Evolutionary conservation across 2,329 filamentous ascomycete species (phyloP).

Genomic region (Phaeosphaeria sp.): DNA sequence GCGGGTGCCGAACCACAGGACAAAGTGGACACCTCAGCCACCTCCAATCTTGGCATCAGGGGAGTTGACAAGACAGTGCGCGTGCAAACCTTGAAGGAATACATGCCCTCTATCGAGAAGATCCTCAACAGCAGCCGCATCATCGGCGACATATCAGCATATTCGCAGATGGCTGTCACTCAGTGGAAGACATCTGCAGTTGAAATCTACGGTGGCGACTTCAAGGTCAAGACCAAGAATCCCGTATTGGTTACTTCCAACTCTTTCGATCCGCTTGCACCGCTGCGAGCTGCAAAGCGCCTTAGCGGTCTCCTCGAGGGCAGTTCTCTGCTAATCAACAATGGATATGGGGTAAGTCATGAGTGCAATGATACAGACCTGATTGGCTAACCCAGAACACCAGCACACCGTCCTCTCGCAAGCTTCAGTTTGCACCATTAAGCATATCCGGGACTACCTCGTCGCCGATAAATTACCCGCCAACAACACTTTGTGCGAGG

Average conservation of each 20-base stretch:
- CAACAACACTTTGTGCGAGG: background rate
- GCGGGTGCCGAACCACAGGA: background rate
- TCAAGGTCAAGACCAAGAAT: constrained; percentile 15
- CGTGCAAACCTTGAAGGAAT: constrained; percentile 1
- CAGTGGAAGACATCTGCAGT: constrained; percentile 13
- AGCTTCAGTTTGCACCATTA: background rate
- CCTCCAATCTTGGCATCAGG: constrained; percentile 1
- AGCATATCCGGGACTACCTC: background rate
- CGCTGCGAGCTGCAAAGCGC: constrained; percentile 10
- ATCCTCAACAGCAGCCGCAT: background rate
- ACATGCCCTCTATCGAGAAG: background rate
- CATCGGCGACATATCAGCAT: constrained; percentile 2
- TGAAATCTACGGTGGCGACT: constrained; percentile 13
- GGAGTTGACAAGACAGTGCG: constrained; percentile 5
- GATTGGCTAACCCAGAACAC: background rate
- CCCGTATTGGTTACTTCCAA: constrained; percentile 12
- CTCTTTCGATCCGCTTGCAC: constrained; percentile 10
- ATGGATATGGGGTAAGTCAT: constrained; percentile 16
- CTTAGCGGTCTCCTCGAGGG: constrained; percentile 11
- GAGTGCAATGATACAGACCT: background rate
- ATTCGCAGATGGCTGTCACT: constrained; percentile 3
- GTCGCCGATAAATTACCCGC: background rate
- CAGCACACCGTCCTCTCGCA: background rate
- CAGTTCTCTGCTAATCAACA: constrained; percentile 13
- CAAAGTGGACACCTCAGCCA: background rate